A percentile compares a stretch with the other conserved stretches of the same genome.
Evolutionary conservation across 192 early-diverging fungal species (phyloP).

Genomic region (Pecoramyces ruminantium): DNA sequence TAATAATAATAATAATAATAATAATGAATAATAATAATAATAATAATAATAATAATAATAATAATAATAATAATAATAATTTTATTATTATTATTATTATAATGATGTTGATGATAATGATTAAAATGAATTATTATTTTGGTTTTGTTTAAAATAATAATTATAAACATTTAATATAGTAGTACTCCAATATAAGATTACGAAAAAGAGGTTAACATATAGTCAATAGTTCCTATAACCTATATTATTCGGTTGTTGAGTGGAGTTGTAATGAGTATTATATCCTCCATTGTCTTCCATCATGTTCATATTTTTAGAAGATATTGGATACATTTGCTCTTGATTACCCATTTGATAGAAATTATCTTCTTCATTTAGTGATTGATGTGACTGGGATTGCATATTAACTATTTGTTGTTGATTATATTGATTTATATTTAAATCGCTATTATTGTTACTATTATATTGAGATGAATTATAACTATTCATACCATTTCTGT

Average conservation of each 20-base stretch:
- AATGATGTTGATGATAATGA: no score
- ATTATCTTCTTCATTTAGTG: background rate
- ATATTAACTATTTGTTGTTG: background rate
- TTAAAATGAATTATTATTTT: no score
- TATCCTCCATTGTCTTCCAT: background rate
- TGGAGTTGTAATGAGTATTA: background rate
- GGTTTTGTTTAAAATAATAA: no score
- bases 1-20: no score
- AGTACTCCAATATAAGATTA: no score
- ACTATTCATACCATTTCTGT: background rate
- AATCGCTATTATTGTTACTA: background rate
- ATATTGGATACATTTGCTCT: background rate
- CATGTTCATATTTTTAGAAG: background rate
- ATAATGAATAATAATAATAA: no score
- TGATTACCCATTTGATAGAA: background rate
- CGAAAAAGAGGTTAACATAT: background rate
- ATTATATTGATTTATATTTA: background rate
- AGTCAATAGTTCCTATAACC: background rate
- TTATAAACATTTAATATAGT: no score
- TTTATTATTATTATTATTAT: no score
- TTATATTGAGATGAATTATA: background rate
- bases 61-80: no score
- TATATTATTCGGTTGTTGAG: background rate
- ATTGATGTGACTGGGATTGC: background rate
- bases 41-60: no score